Percentiles rank a stretch among this genome's conserved stretches.
Evolutionary conservation across 2,329 filamentous ascomycete genomes (phyloP).

Genomic region (Paramyrothecium roridum): DNA sequence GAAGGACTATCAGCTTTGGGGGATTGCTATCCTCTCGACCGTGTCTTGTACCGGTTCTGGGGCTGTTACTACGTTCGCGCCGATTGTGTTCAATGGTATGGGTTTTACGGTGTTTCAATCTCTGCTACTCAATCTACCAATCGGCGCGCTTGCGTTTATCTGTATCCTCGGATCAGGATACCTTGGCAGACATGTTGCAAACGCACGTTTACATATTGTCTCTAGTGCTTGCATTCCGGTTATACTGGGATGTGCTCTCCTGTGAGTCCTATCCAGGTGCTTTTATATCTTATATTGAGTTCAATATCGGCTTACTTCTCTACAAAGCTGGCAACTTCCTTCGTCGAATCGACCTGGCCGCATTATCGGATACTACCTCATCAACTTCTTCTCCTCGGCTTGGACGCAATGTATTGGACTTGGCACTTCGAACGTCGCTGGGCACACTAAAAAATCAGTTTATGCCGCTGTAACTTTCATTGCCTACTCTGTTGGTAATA

Average conservation of each 20-base stretch:
- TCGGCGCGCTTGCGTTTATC: conserved; percentile 25
- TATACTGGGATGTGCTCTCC: conserved; percentile 23
- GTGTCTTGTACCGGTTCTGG: conserved; percentile 25
- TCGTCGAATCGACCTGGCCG: conserved; percentile 15
- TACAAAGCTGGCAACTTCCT: conserved; percentile 18
- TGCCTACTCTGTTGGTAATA: conserved; percentile 29
- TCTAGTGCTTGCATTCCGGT: conserved; percentile 17
- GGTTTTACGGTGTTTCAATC: conserved; percentile 27
- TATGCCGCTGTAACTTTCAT: conserved; percentile 26
- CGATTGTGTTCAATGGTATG: conserved; percentile 30
- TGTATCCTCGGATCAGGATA: conserved; percentile 26
- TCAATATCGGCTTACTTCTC: too few relatives aligned
- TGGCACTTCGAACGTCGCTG: conserved; percentile 27
- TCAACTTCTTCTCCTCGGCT: conserved; percentile 25
- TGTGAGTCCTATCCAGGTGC: conserved; percentile 14
- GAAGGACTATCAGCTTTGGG: conserved; percentile 23
- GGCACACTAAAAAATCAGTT: conserved; percentile 27
- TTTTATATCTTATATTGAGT: too few relatives aligned
- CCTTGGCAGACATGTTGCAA: conserved; percentile 16
- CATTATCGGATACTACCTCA: conserved; percentile 23
- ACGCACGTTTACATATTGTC: conserved; percentile 22
- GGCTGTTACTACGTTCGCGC: conserved; percentile 23
- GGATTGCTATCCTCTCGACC: conserved; percentile 22
- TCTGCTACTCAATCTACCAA: conserved; percentile 28
- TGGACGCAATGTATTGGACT: conserved; percentile 25